Evolutionary conservation across 2,329 filamentous ascomycete species (phyloP).

Genomic region (Botrytis sinoallii): DNA sequence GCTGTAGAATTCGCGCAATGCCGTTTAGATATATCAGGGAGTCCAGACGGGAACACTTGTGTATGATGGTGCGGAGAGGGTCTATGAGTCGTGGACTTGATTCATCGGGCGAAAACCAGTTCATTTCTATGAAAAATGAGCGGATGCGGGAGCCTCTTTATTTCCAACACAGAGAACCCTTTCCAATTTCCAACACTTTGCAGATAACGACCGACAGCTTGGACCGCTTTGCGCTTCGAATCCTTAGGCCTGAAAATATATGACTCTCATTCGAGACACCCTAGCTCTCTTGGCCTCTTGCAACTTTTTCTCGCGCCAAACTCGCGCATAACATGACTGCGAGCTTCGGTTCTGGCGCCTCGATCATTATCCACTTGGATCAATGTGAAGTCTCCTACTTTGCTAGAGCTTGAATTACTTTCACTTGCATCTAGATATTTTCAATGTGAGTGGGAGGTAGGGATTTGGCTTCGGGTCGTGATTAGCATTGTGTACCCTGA

Average conservation of each 20-base stretch:
- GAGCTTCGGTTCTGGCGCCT: background rate
- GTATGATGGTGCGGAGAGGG: background rate
- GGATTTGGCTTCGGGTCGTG: background rate
- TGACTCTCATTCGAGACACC: background rate
- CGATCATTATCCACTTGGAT: background rate
- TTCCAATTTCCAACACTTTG: background rate
- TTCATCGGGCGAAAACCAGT: background rate
- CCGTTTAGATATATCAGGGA: background rate
- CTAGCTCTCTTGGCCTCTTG: background rate
- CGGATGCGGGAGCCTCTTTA: background rate
- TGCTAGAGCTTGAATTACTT: background rate
- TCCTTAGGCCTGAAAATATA: background rate
- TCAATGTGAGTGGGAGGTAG: background rate
- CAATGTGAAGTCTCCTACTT: background rate
- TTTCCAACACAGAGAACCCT: background rate
- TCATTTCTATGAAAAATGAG: background rate
- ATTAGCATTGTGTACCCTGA: background rate
- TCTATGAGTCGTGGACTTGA: background rate
- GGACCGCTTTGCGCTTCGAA: background rate
- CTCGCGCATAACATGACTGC: conserved; percentile 12
- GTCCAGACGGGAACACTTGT: background rate
- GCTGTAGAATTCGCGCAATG: background rate
- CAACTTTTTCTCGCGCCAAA: conserved; percentile 9
- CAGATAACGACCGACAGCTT: background rate
- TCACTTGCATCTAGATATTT: background rate